Conservation (phyloP, 805 yeast genomes). For the Hanseniaspora guilliermondii region DNA sequence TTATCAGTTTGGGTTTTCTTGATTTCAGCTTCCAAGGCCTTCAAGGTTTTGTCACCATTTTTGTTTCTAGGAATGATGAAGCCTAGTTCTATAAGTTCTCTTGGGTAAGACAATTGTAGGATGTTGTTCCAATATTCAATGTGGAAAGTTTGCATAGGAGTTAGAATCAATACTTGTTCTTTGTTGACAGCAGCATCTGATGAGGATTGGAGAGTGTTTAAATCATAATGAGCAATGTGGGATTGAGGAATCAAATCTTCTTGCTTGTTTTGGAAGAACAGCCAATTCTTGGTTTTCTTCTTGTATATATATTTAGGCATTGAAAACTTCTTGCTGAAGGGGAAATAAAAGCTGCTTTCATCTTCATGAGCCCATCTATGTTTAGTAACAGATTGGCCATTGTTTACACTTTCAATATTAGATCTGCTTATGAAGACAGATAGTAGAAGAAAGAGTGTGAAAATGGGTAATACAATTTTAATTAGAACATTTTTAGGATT, state of each 20-base stretch:
- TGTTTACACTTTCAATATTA: conserved; percentile 16
- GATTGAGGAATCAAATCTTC: conserved; percentile 51
- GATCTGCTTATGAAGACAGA: conserved; percentile 8
- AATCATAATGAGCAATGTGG: conserved; percentile 71
- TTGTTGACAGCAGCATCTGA: conserved; percentile 59
- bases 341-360: conserved; percentile 28
- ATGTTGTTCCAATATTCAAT: conserved; percentile 82
- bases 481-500: conserved; percentile 4
- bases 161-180: conserved; percentile 73
- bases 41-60: conserved; percentile 72
- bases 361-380: conserved; percentile 29
- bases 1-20: conserved; percentile 56
- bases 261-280: conserved; percentile 37
- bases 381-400: conserved; percentile 21
- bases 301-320: conserved; percentile 39
- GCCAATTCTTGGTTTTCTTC: conserved; percentile 31
- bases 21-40: conserved; percentile 60
- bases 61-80: conserved; percentile 75
- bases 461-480: conserved; percentile 8
- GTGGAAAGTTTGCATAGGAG: conserved; percentile 83
- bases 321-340: conserved; percentile 25
- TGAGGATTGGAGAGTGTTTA: conserved; percentile 64
- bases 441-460: conserved; percentile 7
- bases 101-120: conserved; percentile 64
- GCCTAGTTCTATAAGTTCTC: conserved; percentile 73